Conservation (phyloP, 2,329 filamentous ascomycete genomes). For the Periconia sp. region DNA sequence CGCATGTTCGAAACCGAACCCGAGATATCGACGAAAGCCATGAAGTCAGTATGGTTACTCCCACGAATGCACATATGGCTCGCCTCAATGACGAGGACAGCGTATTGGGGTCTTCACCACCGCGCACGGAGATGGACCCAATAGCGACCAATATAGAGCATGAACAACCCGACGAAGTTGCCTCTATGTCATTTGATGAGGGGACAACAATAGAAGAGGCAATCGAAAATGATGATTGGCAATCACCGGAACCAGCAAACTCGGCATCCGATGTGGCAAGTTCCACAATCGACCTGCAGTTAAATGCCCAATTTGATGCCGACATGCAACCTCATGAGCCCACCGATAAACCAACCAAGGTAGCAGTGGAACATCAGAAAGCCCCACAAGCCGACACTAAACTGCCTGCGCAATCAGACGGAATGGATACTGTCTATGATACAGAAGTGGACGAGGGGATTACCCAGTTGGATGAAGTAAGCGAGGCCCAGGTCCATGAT, state of each 20-base stretch:
- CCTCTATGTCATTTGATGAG: conserved; percentile 32
- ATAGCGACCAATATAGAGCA: conserved; percentile 23
- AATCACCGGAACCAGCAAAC: conserved; percentile 1
- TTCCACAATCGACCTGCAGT: conserved; percentile 34
- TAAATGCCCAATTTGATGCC: conserved; percentile 39
- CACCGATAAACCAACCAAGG: conserved; percentile 4
- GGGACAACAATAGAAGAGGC: conserved; percentile 37
- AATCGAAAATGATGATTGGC: conserved; percentile 10
- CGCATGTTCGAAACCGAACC: conserved; percentile 29
- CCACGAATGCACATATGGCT: conserved; percentile 27
- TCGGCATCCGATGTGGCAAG: conserved; percentile 27
- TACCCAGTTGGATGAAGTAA: not conserved
- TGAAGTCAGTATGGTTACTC: conserved; percentile 29
- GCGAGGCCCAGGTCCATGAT: conserved; percentile 8
- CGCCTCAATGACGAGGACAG: conserved; percentile 19
- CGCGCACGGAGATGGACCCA: conserved; percentile 21
- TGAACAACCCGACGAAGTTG: conserved; percentile 15
- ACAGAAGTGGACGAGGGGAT: conserved; percentile 22
- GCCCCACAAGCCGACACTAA: conserved; percentile 16
- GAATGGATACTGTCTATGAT: conserved; percentile 10
- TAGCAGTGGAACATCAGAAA: conserved; percentile 8
- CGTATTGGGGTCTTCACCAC: conserved; percentile 41
- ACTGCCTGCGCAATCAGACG: conserved; percentile 15
- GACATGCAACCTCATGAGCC: conserved; percentile 31
- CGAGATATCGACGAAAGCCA: conserved; percentile 26